These are phyloP conservation scores for Oryza brachyantha DNA, from an alignment of 176 grass and related monocot genomes.

Conservation along the genomic window DNA sequence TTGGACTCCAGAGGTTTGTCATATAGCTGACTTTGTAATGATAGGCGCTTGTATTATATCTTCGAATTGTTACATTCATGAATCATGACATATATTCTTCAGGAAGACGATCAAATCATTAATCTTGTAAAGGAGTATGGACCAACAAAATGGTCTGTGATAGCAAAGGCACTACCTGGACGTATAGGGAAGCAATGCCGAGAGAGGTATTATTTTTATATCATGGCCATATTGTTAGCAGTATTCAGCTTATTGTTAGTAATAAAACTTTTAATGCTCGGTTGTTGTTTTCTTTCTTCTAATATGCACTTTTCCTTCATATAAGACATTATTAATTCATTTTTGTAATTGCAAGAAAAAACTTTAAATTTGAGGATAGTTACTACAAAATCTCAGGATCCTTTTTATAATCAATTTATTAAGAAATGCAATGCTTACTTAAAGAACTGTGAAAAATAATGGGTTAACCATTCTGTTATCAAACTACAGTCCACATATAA, in stretches of 20 bases:
- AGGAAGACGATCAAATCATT: slow-evolving; percentile 96
- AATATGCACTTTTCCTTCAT: neutral
- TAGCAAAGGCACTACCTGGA: slow-evolving; percentile 85
- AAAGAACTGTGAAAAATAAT: slow-evolving; percentile 7
- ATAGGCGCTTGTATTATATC: slow-evolving; percentile 2
- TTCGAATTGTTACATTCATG: slow-evolving; percentile 37
- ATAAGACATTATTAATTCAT: neutral
- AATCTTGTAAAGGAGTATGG: slow-evolving; percentile 85
- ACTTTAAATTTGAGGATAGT: neutral
- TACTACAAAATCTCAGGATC: neutral
- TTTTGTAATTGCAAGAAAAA: neutral
- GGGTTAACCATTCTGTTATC: neutral
- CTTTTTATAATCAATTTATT: neutral
- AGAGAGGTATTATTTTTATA: slow-evolving; percentile 67
- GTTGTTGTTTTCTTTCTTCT: neutral
- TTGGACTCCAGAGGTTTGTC: slow-evolving; percentile 88
- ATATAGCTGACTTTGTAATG: slow-evolving; percentile 9
- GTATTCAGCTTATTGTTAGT: neutral
- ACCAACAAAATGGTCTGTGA: slow-evolving; percentile 95
- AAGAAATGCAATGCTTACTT: neutral
- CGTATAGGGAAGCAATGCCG: slow-evolving; percentile 98
- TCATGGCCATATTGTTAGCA: neutral
- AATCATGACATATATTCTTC: slow-evolving; percentile 28
- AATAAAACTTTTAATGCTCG: neutral
- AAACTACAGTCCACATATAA: neutral